Conservation (phyloP, 106 monocot species). For the Platanthera zijinensis region DNA sequence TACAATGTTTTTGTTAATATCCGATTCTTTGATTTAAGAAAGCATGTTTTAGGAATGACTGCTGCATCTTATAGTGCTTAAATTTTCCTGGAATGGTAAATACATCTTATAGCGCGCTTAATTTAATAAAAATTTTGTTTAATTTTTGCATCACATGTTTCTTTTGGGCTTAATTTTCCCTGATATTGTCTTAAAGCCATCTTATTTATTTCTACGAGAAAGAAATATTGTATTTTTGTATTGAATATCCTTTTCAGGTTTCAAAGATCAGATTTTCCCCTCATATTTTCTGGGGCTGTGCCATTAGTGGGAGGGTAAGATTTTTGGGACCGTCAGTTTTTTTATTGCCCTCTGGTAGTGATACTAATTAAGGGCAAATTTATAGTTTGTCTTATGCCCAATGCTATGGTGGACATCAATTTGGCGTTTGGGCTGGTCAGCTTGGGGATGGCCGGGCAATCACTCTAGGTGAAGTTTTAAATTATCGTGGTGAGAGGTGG, state of each 20-base stretch:
- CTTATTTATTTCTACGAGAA: background rate
- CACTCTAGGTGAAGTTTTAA: conserved; percentile 84
- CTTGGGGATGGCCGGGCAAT: conserved; percentile 96
- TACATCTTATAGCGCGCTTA: no score
- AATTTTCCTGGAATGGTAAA: no score
- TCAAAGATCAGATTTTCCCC: conserved; percentile 81
- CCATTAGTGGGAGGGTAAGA: conserved; percentile 82
- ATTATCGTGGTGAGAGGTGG: conserved; percentile 74
- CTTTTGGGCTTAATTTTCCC: background rate
- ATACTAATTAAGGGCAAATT: background rate
- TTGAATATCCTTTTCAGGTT: conserved; percentile 43
- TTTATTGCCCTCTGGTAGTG: background rate
- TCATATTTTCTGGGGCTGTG: conserved; percentile 75
- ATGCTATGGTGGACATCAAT: conserved; percentile 98
- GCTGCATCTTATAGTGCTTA: no score
- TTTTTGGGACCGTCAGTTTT: background rate
- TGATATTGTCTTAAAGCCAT: background rate
- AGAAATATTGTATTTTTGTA: background rate
- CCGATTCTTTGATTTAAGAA: no score
- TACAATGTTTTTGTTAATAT: no score
- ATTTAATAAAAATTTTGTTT: no score
- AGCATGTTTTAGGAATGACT: no score
- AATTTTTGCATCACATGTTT: no score
- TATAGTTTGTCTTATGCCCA: conserved; percentile 84
- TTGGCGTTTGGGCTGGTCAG: conserved; percentile 98